Base-by-base conservation (phyloP, 495 filamentous ascomycete species). In the Xylaria grammica region DNA sequence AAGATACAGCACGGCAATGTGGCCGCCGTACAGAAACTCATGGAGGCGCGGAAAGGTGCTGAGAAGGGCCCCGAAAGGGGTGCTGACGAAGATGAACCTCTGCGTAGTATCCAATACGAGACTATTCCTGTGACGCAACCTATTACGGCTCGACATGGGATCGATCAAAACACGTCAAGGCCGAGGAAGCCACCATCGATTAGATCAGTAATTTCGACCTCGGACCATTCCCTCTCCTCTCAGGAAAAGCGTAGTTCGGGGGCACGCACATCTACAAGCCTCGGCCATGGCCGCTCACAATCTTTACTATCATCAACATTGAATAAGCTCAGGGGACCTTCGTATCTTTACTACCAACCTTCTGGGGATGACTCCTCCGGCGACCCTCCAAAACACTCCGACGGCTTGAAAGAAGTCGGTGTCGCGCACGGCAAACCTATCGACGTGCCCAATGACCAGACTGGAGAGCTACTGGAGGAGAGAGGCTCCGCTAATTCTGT, bases 151-250 rank as follows among this genome's bases (percentile, higher is more conserved):
- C 51, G 38, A n/a, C 24, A 63, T 40, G 57, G 46, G 10, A 30
- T 29, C 24, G 66, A 67, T 2, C 62, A 58, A 9, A 65, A 27
- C 42, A 65, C 66, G 8, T 22, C 36, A 19, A 68, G 63, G 42
- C 55, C 69, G 42, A 69, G 65, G 60, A 74, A 72, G 20, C 65
- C 67, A 27, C 66, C 69, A 42, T 70, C 72, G 3, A 65, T 71
- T 7, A 50, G 54, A 45, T 72, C 72, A 7, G 57, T 62, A 8
- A 34, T 67, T 36, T 74, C 70, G 2, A 72, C 65, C 51, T 69
- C 75, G 8, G 72, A 72, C 13, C 71, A 69, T 7, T 75, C 77
- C 27, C 63, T 69, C 32, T 79, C 76, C 42, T 74, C 75, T 11
- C 67, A 74, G 3, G 72, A 77, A 15, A 70, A 72, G 45, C 40